Evolutionary conservation across 768 basidiomycete species (phyloP).

Genomic region (Suillus placidus): DNA sequence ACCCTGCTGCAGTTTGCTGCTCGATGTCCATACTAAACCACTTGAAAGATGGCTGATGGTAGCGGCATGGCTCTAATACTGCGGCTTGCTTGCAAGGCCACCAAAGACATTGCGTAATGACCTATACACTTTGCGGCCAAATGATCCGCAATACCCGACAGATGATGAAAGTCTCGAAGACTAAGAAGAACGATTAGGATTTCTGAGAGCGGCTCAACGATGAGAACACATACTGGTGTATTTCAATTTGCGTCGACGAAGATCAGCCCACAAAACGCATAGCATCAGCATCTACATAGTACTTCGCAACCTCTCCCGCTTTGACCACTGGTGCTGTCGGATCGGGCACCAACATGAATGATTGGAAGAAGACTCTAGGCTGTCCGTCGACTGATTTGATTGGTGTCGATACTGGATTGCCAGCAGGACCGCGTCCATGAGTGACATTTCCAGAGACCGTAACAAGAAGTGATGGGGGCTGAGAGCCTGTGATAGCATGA

Average conservation of each 20-base stretch:
- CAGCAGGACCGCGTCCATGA: slow-evolving; percentile 62
- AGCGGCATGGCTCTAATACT: not conserved
- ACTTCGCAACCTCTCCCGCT: slow-evolving; percentile 76
- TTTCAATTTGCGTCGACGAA: not conserved
- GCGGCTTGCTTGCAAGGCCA: too few relatives aligned
- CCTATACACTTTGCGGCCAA: too few relatives aligned
- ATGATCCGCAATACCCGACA: too few relatives aligned
- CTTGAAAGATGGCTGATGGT: slow-evolving; percentile 30
- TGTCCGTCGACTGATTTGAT: slow-evolving; percentile 68
- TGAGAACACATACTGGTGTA: not conserved
- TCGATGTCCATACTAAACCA: not conserved
- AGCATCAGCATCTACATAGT: slow-evolving; percentile 78
- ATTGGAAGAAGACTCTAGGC: slow-evolving; percentile 84
- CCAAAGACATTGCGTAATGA: too few relatives aligned
- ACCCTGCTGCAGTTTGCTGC: not conserved
- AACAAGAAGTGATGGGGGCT: slow-evolving; percentile 77
- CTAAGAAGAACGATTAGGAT: not conserved
- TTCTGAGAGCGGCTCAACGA: not conserved
- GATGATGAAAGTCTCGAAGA: too few relatives aligned
- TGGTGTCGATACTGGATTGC: slow-evolving; percentile 56
- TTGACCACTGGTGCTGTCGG: slow-evolving; percentile 63
- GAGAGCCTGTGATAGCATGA: slow-evolving; percentile 52
- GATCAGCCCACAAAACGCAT: slow-evolving; percentile 79
- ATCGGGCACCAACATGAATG: slow-evolving; percentile 84
- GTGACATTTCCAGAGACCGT: slow-evolving; percentile 81